phyloP scores from a whole-genome alignment of 2,329 filamentous ascomycete genomes.

The Fusarium pseudonygamai region DNA sequence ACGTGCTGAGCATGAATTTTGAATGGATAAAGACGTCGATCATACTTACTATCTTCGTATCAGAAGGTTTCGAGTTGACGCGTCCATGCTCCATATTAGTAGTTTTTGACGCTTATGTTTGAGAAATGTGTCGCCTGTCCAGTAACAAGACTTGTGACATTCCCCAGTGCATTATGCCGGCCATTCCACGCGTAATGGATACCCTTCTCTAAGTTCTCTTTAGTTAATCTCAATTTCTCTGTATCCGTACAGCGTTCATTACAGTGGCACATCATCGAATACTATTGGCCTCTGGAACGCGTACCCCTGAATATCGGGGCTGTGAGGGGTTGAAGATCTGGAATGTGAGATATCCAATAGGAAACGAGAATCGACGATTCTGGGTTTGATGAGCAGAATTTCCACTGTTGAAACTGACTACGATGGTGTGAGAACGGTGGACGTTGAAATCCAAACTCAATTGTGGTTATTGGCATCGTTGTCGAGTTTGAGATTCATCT shows the following conservation, averaged over 20 bases:
- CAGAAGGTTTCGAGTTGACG: constrained; percentile 35
- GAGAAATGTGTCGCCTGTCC: constrained; percentile 22
- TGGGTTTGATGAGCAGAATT: constrained; percentile 1
- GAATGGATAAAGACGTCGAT: constrained; percentile 21
- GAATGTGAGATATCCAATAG: constrained; percentile 25
- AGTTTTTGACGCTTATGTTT: constrained; percentile 19
- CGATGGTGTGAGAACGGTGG: not conserved
- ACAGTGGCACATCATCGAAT: not conserved
- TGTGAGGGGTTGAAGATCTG: constrained; percentile 28
- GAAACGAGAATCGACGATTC: not conserved
- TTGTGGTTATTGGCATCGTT: constrained; percentile 13
- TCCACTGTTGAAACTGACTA: constrained; percentile 2
- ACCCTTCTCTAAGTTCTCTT: not conserved
- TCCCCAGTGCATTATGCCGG: constrained; percentile 2
- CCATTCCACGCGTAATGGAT: constrained; percentile 13
- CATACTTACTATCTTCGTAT: constrained; percentile 15
- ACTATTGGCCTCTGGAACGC: constrained; percentile 20
- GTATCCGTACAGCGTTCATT: not conserved
- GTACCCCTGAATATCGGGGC: constrained; percentile 34
- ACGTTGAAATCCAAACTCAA: constrained; percentile 13
- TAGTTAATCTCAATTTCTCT: constrained; percentile 16
- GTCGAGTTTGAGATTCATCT: constrained; percentile 2
- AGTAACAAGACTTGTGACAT: constrained; percentile 13
- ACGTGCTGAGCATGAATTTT: constrained; percentile 9
- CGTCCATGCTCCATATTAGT: constrained; percentile 25